Evolutionary conservation across 2,329 filamentous ascomycete species (phyloP).

Genomic region (Pyrenophora seminiperda): DNA sequence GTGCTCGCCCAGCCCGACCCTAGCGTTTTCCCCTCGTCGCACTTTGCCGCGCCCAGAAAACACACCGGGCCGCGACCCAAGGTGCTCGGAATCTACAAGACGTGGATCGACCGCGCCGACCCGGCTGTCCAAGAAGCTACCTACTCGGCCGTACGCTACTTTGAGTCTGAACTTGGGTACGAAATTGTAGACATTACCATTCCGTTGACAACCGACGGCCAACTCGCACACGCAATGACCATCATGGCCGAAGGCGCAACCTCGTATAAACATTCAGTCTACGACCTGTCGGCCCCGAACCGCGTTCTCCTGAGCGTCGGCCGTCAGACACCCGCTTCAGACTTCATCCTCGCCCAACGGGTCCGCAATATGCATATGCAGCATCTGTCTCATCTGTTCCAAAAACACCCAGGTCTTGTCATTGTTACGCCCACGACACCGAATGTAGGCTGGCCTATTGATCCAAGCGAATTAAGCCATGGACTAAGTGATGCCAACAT

Average conservation of each 20-base stretch:
- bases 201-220: constrained; percentile 70
- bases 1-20: constrained; percentile 76
- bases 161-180: constrained; percentile 61
- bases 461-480: constrained; percentile 63
- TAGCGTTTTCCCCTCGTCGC: constrained; percentile 61
- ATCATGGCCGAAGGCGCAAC: constrained; percentile 74
- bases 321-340: constrained; percentile 66
- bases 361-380: constrained; percentile 78
- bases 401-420: constrained; percentile 73
- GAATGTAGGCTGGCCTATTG: constrained; percentile 74
- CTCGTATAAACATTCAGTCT: constrained; percentile 55
- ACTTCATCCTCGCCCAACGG: constrained; percentile 74
- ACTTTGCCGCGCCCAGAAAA: constrained; percentile 64
- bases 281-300: constrained; percentile 68
- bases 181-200: constrained; percentile 65
- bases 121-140: constrained; percentile 66
- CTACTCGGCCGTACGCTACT: constrained; percentile 63
- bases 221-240: constrained; percentile 76
- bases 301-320: constrained; percentile 71
- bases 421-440: constrained; percentile 81
- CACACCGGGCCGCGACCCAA: constrained; percentile 53
- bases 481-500: constrained; percentile 76
- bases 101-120: constrained; percentile 73
- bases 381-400: constrained; percentile 74
- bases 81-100: constrained; percentile 70